Base-by-base conservation (phyloP, 1,284 basidiomycete species). In the Cryptococcus sp. region DNA sequence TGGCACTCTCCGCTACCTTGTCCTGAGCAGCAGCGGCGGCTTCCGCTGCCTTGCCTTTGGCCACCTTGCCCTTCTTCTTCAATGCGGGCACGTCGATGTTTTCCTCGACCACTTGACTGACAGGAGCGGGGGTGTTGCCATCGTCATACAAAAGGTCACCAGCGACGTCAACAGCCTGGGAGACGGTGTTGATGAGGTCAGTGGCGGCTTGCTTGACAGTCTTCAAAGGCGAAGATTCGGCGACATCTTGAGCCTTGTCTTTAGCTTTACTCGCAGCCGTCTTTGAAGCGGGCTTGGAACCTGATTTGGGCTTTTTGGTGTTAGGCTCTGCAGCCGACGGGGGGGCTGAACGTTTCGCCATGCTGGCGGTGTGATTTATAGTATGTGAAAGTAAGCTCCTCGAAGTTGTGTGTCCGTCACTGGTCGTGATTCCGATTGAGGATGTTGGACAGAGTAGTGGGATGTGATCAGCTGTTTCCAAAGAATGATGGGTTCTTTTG, bases 131-230 rank as follows among this genome's bases (percentile, higher is more conserved):
- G 5, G 66, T 65, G 38, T 62, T 61, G 10, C 62, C 62, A 22
- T 69, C 67, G 55, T 75, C 74, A 22, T 74, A 41, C 3, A 74
- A 52, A 11, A 75, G 57, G 46, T 73, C 71, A 19, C 68, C 67
- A 16, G 74, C 74, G 25, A 68, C 65, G 41, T 72, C 67, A 26
- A 75, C 63, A 11, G 56, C 71, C 29, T 61, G 50, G 3, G 55
- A 51, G 22, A 72, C 58, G 29, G 63, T 60, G 29, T 63, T 50
- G 29, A 62, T 57, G 41, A 66, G 8, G 22, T 62, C 58, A 11
- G 63, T 39, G 15, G 67, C 68, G 37, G 50, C 50, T 40, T 61
- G 51, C 43, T 62, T 55, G 47, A 58, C 52, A n/a, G 53, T 55
- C 23, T 59, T 29, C 13, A 64, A 41, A 10, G 57, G 59, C 6